phyloP scores from a whole-genome alignment of 805 yeast genomes.

The Kodamaea jinghongensis region DNA sequence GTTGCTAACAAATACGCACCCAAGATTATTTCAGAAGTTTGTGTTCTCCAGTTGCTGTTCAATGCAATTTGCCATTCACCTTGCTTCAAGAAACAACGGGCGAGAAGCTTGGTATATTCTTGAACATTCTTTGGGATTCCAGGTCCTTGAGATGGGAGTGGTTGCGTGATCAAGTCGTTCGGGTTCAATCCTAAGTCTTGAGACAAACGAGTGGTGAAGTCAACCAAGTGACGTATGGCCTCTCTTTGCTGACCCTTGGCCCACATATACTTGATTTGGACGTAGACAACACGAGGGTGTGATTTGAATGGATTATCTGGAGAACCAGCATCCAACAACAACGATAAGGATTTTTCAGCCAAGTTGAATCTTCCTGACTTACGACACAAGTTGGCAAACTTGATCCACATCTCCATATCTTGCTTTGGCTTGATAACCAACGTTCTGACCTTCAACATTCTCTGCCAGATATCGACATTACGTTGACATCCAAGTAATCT shows the following conservation, averaged over 20 bases:
- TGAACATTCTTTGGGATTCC: slow-evolving; percentile 74
- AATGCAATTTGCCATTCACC: slow-evolving; percentile 97
- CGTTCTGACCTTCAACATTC: slow-evolving; percentile 89
- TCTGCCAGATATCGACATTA: slow-evolving; percentile 98
- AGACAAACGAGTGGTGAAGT: slow-evolving; percentile 88
- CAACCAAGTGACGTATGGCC: slow-evolving; percentile 81
- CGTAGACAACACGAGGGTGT: slow-evolving; percentile 95
- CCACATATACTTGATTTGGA: slow-evolving; percentile 96
- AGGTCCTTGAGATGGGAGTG: slow-evolving; percentile 70
- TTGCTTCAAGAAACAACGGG: slow-evolving; percentile 93
- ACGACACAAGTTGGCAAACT: slow-evolving; percentile 93
- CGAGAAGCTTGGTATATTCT: slow-evolving; percentile 78
- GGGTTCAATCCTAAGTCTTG: slow-evolving; percentile 84
- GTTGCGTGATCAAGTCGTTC: slow-evolving; percentile 82
- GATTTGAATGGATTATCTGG: slow-evolving; percentile 69
- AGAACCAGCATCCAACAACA: slow-evolving; percentile 71
- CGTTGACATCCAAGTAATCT: slow-evolving; percentile 91
- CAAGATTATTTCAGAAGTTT: slow-evolving; percentile 73
- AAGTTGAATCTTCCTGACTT: slow-evolving; percentile 89
- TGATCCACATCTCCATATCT: slow-evolving; percentile 97
- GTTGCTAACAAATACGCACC: slow-evolving; percentile 94
- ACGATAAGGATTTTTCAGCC: slow-evolving; percentile 87
- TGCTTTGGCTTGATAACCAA: slow-evolving; percentile 92
- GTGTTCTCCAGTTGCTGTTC: slow-evolving; percentile 75
- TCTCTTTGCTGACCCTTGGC: slow-evolving; percentile 86